Conservation (phyloP, 192 early-diverging fungal genomes). For the Geranomyces variabilis region DNA sequence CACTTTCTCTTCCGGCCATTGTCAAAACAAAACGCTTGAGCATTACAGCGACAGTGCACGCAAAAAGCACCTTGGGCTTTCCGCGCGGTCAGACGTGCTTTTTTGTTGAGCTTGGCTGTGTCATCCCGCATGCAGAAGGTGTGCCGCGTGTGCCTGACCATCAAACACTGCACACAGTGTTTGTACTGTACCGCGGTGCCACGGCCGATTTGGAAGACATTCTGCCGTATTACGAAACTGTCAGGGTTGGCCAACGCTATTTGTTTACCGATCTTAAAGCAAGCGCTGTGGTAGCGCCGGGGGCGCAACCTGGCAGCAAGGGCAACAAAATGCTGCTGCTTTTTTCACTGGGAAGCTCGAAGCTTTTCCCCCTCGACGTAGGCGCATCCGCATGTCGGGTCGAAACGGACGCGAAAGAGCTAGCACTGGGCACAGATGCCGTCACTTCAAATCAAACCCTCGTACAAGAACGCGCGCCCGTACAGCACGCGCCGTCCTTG, state of each 20-base stretch:
- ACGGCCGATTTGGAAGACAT: constrained; percentile 14
- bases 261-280: constrained; percentile 13
- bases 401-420: neutral
- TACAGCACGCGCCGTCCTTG: neutral
- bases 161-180: constrained; percentile 20
- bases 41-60: constrained; percentile 12
- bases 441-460: neutral
- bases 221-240: constrained; percentile 27
- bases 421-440: neutral
- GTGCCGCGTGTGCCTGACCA: neutral
- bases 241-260: constrained; percentile 16
- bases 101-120: constrained; percentile 27
- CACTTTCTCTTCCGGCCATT: neutral
- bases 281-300: neutral
- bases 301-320: neutral
- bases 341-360: constrained; percentile 17
- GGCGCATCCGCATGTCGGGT: neutral
- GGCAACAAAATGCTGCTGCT: constrained; percentile 16
- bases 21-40: neutral
- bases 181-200: constrained; percentile 26
- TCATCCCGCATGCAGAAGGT: neutral
- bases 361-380: constrained; percentile 9
- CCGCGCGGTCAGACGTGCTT: constrained; percentile 8
- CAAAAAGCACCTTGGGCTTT: constrained; percentile 14
- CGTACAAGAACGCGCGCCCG: neutral